These are phyloP conservation scores for Solanum ossicruentum DNA, from an alignment of 257 asterid genomes.

Conservation along the genomic window DNA sequence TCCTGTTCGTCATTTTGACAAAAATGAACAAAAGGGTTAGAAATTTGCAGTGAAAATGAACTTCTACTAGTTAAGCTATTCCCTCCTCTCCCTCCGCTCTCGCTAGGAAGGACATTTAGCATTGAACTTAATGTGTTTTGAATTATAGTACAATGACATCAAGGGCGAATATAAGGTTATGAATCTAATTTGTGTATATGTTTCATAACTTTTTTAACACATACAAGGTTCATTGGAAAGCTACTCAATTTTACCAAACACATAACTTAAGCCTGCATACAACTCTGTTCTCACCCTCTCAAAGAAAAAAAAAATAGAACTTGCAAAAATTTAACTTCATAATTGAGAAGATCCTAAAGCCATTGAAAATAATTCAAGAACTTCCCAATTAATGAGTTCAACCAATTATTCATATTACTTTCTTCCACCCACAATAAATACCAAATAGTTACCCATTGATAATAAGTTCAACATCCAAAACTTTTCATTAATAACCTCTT, in stretches of 20 bases:
- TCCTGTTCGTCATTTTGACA: constrained; percentile 13
- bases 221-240: not conserved
- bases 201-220: not conserved
- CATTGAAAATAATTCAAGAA: not conserved
- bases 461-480: not conserved
- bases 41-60: not conserved
- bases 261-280: not conserved
- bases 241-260: not conserved
- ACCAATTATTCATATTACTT: not conserved
- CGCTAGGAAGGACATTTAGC: not conserved
- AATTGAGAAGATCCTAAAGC: not conserved
- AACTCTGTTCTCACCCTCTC: not conserved
- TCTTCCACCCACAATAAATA: not conserved
- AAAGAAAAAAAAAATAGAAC: not conserved
- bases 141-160: not conserved
- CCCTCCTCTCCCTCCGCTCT: not conserved
- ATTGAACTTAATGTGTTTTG: not conserved
- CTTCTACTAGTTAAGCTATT: not conserved
- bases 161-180: not conserved
- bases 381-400: not conserved
- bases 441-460: not conserved
- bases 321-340: not conserved
- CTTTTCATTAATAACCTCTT: not conserved
- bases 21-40: not conserved
- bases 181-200: not conserved